Conservation (phyloP, 768 basidiomycete genomes). For the Pholiota conissans region DNA sequence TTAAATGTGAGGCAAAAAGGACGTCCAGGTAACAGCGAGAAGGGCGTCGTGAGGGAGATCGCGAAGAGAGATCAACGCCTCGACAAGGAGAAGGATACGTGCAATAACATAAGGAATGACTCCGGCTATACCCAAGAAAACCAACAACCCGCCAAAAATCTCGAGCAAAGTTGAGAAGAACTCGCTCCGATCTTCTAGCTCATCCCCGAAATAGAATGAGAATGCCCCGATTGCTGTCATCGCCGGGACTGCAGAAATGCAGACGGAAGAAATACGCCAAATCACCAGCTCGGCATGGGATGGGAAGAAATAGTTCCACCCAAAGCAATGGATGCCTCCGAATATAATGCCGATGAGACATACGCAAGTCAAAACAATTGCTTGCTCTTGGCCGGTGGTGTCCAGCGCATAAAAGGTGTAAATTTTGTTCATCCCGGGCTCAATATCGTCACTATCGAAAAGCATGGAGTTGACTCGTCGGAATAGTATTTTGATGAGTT, state of each 20-base stretch:
- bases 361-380: background rate
- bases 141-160: background rate
- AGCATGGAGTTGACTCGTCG: background rate
- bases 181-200: background rate
- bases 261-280: background rate
- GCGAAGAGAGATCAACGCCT: constrained; percentile 13
- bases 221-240: constrained; percentile 20
- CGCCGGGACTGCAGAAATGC: constrained; percentile 14
- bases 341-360: constrained; percentile 15
- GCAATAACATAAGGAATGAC: constrained; percentile 12
- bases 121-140: background rate
- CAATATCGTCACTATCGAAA: background rate
- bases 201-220: constrained; percentile 7
- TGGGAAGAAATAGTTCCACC: constrained; percentile 25
- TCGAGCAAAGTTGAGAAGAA: background rate
- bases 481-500: background rate
- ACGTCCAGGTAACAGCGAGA: constrained; percentile 9
- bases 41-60: constrained; percentile 9
- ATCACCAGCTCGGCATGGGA: background rate
- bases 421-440: background rate
- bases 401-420: background rate
- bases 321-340: constrained; percentile 26
- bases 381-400: background rate
- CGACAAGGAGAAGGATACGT: constrained; percentile 10
- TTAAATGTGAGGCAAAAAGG: constrained; percentile 19